Conservation (phyloP, 2,329 filamentous ascomycete genomes). For the Chalaropsis thielavioides region DNA sequence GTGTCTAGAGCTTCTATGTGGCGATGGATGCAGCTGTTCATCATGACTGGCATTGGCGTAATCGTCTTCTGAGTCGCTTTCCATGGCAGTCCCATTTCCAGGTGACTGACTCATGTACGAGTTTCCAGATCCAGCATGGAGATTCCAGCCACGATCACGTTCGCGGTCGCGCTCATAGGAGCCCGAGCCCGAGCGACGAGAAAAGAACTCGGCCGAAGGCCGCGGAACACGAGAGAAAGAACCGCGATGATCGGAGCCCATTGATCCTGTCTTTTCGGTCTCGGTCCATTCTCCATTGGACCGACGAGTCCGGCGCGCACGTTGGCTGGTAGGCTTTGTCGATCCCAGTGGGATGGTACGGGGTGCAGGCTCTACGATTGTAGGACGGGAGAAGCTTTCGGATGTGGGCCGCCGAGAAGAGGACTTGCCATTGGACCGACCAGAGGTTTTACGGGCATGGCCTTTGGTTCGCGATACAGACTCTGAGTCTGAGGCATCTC, state of each 20-base stretch:
- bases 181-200: conserved; percentile 8
- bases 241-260: conserved; percentile 12
- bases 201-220: conserved; percentile 2
- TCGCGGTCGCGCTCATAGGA: conserved; percentile 7
- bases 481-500: conserved; percentile 10
- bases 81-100: background rate
- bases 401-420: conserved; percentile 4
- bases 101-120: conserved; percentile 12
- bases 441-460: conserved; percentile 10
- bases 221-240: conserved; percentile 8
- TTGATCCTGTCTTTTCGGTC: conserved; percentile 3
- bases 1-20: conserved; percentile 2
- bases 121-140: background rate
- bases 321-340: conserved; percentile 9
- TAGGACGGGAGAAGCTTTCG: background rate
- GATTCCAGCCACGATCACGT: conserved; percentile 7
- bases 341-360: background rate
- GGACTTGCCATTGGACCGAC: conserved; percentile 9
- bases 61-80: conserved; percentile 11
- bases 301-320: conserved; percentile 9
- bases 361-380: background rate
- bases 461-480: background rate
- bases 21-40: background rate
- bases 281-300: conserved; percentile 9
- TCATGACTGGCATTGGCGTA: background rate